Conservation (phyloP, 441 rosid species). For the Adansonia gregorii region DNA sequence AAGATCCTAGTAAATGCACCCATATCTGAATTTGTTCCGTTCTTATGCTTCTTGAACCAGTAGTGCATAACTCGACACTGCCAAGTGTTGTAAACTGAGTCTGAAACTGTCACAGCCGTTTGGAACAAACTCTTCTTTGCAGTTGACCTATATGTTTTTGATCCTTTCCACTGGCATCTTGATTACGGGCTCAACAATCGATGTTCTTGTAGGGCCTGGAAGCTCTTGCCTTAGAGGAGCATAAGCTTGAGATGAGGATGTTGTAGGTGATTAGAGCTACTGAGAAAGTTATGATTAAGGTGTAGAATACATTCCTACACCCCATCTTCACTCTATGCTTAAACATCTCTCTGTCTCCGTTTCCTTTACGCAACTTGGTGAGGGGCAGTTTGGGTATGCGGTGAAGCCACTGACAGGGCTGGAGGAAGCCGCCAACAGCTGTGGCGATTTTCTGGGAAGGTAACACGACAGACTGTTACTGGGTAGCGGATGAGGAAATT, state of each 20-base stretch:
- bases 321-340: constrained; percentile 48
- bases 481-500: constrained; percentile 9
- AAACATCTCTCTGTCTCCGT: background rate
- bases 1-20: constrained; percentile 94
- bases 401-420: background rate
- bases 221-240: constrained; percentile 83
- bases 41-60: constrained; percentile 76
- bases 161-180: constrained; percentile 61
- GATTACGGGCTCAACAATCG: constrained; percentile 62
- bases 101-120: constrained; percentile 93
- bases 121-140: constrained; percentile 62
- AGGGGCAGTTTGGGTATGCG: background rate
- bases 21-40: constrained; percentile 76
- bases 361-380: background rate
- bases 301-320: constrained; percentile 72
- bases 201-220: constrained; percentile 62
- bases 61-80: constrained; percentile 95
- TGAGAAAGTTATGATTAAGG: constrained; percentile 65
- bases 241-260: constrained; percentile 78
- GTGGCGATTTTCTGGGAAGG: background rate
- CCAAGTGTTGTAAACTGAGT: constrained; percentile 92
- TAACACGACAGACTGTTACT: background rate
- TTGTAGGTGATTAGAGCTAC: constrained; percentile 90
- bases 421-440: background rate
- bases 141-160: constrained; percentile 27